Evolutionary conservation across 1,284 basidiomycete species (phyloP).

Genomic region (Mycosarcoma mackinlayi): DNA sequence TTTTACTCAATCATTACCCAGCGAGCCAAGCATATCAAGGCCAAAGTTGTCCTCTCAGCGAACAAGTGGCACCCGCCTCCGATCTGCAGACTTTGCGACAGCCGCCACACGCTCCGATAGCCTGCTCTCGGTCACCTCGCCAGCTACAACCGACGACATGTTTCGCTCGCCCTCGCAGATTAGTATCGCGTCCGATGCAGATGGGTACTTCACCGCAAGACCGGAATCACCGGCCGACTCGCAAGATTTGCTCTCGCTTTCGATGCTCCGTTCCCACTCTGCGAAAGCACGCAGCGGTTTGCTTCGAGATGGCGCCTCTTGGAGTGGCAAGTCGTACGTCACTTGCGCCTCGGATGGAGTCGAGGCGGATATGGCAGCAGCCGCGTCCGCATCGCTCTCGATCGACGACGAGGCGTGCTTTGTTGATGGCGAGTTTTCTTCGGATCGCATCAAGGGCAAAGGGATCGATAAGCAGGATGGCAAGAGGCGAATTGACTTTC

Average conservation of each 20-base stretch:
- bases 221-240: constrained; percentile 21
- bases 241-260: constrained; percentile 5
- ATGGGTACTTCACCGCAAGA: constrained; percentile 39
- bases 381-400: neutral
- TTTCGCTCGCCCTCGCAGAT: constrained; percentile 31
- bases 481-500: constrained; percentile 37
- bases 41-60: neutral
- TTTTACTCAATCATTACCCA: no score
- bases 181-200: constrained; percentile 24
- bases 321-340: constrained; percentile 15
- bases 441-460: neutral
- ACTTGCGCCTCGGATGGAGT: constrained; percentile 9
- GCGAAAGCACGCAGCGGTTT: constrained; percentile 14
- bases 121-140: constrained; percentile 11
- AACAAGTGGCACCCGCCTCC: neutral
- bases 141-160: constrained; percentile 18
- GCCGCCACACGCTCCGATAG: constrained; percentile 12
- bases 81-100: constrained; percentile 1
- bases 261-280: constrained; percentile 12
- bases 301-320: constrained; percentile 22
- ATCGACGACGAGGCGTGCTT: constrained; percentile 30
- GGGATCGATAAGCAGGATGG: neutral
- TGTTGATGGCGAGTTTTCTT: constrained; percentile 20
- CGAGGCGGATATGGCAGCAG: constrained; percentile 20
- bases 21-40: neutral